A percentile compares a stretch with the other conserved stretches of the same genome.
Evolutionary conservation across 768 basidiomycete genomes (phyloP).

Genomic region (Macrocybe gigantea): DNA sequence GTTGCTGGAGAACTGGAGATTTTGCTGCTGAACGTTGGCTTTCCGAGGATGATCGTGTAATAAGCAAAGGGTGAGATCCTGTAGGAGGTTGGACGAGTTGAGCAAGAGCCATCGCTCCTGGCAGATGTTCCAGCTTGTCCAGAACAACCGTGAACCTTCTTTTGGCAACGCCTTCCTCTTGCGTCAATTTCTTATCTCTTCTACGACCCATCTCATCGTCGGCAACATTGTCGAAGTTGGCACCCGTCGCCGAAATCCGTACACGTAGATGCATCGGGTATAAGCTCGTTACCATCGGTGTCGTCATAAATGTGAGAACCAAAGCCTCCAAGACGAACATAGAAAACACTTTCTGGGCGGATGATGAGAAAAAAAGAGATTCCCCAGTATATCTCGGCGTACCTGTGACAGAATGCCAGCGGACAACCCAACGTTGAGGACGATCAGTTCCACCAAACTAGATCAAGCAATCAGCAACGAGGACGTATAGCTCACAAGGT

Average conservation of each 20-base stretch:
- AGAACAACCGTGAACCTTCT: slow-evolving; percentile 76
- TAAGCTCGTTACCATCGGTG: slow-evolving; percentile 59
- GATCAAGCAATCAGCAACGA: not conserved
- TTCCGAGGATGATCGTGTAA: slow-evolving; percentile 7
- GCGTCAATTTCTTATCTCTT: slow-evolving; percentile 6
- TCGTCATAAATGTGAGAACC: slow-evolving; percentile 81
- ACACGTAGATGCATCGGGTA: slow-evolving; percentile 61
- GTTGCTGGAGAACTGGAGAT: slow-evolving; percentile 9
- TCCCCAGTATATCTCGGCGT: slow-evolving; percentile 2
- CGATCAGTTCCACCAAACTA: slow-evolving; percentile 88
- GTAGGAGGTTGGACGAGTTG: slow-evolving; percentile 62
- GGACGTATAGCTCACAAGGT: not conserved
- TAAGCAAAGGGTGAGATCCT: slow-evolving; percentile 4
- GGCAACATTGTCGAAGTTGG: slow-evolving; percentile 40
- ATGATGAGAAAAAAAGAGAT: not conserved
- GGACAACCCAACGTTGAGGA: slow-evolving; percentile 87
- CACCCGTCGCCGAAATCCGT: slow-evolving; percentile 40
- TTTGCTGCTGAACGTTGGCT: not conserved
- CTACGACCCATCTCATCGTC: slow-evolving; percentile 25
- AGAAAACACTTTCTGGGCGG: slow-evolving; percentile 64
- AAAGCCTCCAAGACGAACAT: slow-evolving; percentile 93
- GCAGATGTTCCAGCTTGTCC: slow-evolving; percentile 85
- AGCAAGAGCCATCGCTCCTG: slow-evolving; percentile 84
- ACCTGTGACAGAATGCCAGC: slow-evolving; percentile 71
- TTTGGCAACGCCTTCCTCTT: slow-evolving; percentile 1